Evolutionary conservation across 164 flowering plant species (phyloP).

Genomic region (Vitis amurensis): DNA sequence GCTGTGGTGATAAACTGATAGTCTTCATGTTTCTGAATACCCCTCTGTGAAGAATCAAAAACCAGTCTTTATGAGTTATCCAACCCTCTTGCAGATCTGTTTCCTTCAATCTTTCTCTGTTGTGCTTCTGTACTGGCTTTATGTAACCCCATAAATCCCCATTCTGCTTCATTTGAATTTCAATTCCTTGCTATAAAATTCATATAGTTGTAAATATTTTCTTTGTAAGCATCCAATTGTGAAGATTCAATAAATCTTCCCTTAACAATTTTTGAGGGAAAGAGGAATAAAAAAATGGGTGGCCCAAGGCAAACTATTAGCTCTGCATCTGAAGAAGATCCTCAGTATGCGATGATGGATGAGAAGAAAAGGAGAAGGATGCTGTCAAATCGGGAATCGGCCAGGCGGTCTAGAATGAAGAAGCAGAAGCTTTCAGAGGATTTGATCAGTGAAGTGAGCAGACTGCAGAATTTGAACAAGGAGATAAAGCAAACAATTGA

Average conservation of each 20-base stretch:
- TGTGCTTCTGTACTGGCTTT: slow-evolving; percentile 1
- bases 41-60: too few species aligned
- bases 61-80: too few species aligned
- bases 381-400: neutral
- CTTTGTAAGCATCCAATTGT: neutral
- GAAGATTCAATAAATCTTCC: too few species aligned
- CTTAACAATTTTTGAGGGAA: too few species aligned
- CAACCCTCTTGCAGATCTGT: neutral
- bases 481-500: too few species aligned
- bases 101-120: neutral
- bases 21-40: too few species aligned
- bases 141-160: neutral
- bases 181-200: neutral
- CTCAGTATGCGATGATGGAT: neutral
- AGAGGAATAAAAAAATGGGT: neutral
- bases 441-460: neutral
- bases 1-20: too few species aligned
- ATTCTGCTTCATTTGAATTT: neutral
- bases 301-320: neutral
- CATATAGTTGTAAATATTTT: neutral
- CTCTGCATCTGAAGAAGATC: neutral
- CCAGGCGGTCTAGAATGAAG: neutral
- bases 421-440: neutral
- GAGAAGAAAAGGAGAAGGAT: slow-evolving; percentile 5
- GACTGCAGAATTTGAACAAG: neutral